Evolutionary conservation across 2,329 filamentous ascomycete species (phyloP).

Genomic region (Aspergillus terreus): DNA sequence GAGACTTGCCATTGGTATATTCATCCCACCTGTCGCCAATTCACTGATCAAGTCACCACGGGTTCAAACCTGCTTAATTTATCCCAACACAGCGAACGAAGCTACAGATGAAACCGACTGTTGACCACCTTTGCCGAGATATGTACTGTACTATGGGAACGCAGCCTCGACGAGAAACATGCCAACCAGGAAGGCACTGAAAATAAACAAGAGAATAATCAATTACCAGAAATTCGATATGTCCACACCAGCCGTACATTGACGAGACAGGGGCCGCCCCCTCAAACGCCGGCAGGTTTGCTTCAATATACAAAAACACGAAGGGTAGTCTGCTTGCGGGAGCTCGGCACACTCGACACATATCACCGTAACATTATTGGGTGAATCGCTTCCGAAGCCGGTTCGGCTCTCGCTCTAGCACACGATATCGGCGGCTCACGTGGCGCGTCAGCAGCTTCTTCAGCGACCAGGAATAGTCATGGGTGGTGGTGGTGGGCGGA

Average conservation of each 20-base stretch:
- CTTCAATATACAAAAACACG: not conserved
- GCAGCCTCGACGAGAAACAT: not conserved
- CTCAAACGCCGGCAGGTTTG: not conserved
- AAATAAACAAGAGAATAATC: not conserved
- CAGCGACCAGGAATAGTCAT: conserved; percentile 24
- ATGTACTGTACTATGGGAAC: not conserved
- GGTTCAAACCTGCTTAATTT: too few relatives aligned
- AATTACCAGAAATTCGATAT: not conserved
- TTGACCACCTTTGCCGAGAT: not conserved
- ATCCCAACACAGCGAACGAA: too few relatives aligned
- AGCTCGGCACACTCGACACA: not conserved
- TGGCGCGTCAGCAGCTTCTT: conserved; percentile 24
- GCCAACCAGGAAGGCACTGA: not conserved
- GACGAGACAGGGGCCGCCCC: not conserved
- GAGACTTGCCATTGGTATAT: too few relatives aligned
- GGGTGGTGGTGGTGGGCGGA: conserved; percentile 2
- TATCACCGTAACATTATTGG: conserved; percentile 5
- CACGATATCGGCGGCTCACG: conserved; percentile 26
- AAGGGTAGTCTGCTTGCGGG: too few relatives aligned
- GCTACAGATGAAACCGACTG: too few relatives aligned
- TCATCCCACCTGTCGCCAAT: too few relatives aligned
- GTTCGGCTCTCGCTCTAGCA: conserved; percentile 29
- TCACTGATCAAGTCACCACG: too few relatives aligned
- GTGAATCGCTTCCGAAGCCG: conserved; percentile 25
- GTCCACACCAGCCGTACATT: not conserved